Evolutionary conservation across 2,329 filamentous ascomycete species (phyloP).

Genomic region (Fusarium poae): DNA sequence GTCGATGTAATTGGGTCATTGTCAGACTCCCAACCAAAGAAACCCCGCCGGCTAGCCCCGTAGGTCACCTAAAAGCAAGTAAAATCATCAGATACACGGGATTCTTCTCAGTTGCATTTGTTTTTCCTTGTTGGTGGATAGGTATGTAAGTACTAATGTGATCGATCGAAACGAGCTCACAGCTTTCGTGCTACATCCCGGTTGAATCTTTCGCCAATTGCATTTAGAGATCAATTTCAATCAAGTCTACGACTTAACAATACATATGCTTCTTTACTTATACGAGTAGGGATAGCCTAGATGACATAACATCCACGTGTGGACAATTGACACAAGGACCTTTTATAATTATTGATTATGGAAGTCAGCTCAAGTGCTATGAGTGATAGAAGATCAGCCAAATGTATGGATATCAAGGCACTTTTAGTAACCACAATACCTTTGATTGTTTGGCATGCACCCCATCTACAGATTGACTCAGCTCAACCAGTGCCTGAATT

Average conservation of each 20-base stretch:
- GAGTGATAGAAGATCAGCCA: no score
- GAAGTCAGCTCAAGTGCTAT: no score
- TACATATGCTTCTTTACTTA: constrained; percentile 16
- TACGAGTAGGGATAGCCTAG: constrained; percentile 12
- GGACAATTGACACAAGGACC: no score
- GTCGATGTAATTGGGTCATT: constrained; percentile 28
- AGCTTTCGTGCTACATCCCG: neutral
- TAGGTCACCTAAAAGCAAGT: constrained; percentile 21
- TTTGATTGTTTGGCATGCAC: neutral
- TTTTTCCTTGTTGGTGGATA: constrained; percentile 4
- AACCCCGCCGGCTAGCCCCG: constrained; percentile 36
- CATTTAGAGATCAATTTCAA: neutral
- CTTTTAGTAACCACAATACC: neutral
- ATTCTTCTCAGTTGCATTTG: constrained; percentile 2
- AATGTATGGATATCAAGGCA: neutral
- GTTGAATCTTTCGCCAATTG: neutral
- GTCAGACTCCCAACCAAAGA: neutral
- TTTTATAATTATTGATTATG: no score
- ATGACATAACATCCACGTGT: constrained; percentile 17
- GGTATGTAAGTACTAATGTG: neutral
- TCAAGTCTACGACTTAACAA: constrained; percentile 7
- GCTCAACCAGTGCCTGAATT: no score
- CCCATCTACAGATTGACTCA: no score
- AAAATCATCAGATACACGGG: neutral
- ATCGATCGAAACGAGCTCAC: constrained; percentile 15